Evolutionary conservation across 768 basidiomycete species (phyloP).

Genomic region (Tylopilus plumbeoviolaceoides): DNA sequence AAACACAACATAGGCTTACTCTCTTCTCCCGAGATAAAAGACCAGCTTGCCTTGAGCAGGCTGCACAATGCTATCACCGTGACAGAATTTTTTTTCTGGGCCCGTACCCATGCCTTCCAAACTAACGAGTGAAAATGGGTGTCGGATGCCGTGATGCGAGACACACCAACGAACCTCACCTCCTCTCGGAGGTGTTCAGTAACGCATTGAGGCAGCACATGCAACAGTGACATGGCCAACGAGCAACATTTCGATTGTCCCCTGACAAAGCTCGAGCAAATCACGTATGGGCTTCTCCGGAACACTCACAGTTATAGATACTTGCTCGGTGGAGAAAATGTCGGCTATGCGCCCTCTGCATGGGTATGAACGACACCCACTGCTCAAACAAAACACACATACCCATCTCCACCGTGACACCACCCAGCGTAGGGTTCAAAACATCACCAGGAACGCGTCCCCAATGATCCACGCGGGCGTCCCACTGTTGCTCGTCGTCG

Average conservation of each 20-base stretch:
- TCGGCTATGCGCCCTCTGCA: constrained; percentile 3
- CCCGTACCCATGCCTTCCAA: constrained; percentile 27
- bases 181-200: constrained; percentile 17
- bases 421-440: constrained; percentile 6
- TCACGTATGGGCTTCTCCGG: neutral
- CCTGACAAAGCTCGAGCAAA: constrained; percentile 5
- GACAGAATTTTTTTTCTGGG: constrained; percentile 25
- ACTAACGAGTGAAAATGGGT: constrained; percentile 10
- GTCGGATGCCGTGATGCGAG: neutral
- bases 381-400: constrained; percentile 10
- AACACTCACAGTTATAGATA: constrained; percentile 20
- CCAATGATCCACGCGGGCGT: constrained; percentile 49
- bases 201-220: constrained; percentile 15
- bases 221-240: constrained; percentile 14
- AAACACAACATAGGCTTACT: neutral
- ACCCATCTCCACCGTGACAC: constrained; percentile 17
- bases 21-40: constrained; percentile 16
- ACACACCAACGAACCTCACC: constrained; percentile 1
- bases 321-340: constrained; percentile 8
- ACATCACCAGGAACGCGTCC: constrained; percentile 41
- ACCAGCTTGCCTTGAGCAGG: constrained; percentile 27
- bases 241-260: constrained; percentile 24
- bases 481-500: constrained; percentile 23
- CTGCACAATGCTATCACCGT: constrained; percentile 14
- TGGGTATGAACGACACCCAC: neutral